A percentile compares a stretch with the other conserved stretches of the same genome.
Evolutionary conservation across 2,329 filamentous ascomycete species (phyloP).

Genomic region (Ceratocystiopsis minuta): DNA sequence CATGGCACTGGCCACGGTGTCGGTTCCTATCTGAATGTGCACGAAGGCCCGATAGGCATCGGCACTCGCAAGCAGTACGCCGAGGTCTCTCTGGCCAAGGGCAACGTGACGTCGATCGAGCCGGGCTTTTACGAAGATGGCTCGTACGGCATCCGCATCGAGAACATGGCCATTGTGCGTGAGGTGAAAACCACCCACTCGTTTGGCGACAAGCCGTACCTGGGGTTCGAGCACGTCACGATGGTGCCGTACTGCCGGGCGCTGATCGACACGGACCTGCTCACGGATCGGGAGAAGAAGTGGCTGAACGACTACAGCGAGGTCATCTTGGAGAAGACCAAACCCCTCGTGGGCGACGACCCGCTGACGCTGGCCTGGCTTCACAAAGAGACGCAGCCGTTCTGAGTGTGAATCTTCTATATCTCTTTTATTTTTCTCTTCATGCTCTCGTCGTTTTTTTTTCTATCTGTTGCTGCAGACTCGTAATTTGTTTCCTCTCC

Average conservation of each 20-base stretch:
- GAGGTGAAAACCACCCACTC: constrained; percentile 74
- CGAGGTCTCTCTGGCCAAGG: constrained; percentile 74
- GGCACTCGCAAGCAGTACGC: constrained; percentile 82
- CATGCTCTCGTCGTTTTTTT: neutral
- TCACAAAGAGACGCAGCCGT: constrained; percentile 62
- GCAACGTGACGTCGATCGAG: constrained; percentile 91
- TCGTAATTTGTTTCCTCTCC: too few species aligned
- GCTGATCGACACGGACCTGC: constrained; percentile 55
- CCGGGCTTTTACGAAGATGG: constrained; percentile 96
- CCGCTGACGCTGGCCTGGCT: constrained; percentile 61
- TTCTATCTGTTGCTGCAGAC: too few species aligned
- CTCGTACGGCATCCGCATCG: constrained; percentile 84
- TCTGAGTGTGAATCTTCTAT: constrained; percentile 16
- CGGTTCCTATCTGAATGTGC: constrained; percentile 88
- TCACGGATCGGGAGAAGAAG: constrained; percentile 56
- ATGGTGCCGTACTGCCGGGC: constrained; percentile 91
- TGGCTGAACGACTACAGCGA: constrained; percentile 81
- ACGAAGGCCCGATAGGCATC: constrained; percentile 93
- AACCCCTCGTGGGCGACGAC: constrained; percentile 56
- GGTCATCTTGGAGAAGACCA: constrained; percentile 69
- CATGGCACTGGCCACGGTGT: constrained; percentile 95
- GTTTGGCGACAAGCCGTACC: constrained; percentile 85
- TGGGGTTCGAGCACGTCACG: constrained; percentile 93
- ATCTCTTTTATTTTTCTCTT: neutral
- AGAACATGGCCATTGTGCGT: constrained; percentile 83